A percentile compares a stretch with the other conserved stretches of the same genome.
These are phyloP conservation scores for Leccinum subgranulosum DNA, from an alignment of 768 basidiomycete species.

Conservation along the genomic window DNA sequence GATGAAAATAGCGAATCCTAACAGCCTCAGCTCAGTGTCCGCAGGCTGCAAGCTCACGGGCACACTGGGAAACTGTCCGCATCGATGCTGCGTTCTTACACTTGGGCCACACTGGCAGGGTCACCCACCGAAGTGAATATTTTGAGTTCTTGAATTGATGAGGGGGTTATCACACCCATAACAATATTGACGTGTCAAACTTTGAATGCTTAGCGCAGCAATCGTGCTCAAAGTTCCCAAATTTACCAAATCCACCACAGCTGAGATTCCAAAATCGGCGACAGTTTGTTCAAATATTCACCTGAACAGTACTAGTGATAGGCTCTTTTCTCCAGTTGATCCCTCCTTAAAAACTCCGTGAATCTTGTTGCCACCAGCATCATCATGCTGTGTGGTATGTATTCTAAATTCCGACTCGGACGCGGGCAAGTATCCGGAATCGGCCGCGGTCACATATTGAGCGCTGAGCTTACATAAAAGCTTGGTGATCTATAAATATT, in stretches of 20 bases:
- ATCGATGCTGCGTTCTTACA: too few species aligned
- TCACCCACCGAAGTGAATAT: background rate
- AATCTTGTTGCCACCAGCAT: conserved; percentile 6
- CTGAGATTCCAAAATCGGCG: background rate
- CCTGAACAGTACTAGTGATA: background rate
- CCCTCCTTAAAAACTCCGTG: background rate
- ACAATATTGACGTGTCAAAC: background rate
- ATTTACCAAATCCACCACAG: background rate
- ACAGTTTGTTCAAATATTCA: background rate
- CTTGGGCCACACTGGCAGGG: background rate
- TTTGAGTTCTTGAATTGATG: background rate
- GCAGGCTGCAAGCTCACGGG: background rate
- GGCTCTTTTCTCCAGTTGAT: background rate
- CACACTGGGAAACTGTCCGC: background rate
- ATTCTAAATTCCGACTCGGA: background rate
- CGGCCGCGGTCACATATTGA: too few species aligned
- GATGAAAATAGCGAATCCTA: background rate
- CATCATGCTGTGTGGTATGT: background rate
- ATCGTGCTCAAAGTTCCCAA: background rate
- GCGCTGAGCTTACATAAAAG: conserved; percentile 1
- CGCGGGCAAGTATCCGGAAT: background rate
- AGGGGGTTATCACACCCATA: background rate
- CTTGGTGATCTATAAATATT: conserved; percentile 2
- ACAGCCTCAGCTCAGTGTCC: background rate
- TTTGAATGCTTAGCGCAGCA: background rate